Evolutionary conservation across 78 protist species (phyloP).

Genomic region (Reticulomyxa filosa): DNA sequence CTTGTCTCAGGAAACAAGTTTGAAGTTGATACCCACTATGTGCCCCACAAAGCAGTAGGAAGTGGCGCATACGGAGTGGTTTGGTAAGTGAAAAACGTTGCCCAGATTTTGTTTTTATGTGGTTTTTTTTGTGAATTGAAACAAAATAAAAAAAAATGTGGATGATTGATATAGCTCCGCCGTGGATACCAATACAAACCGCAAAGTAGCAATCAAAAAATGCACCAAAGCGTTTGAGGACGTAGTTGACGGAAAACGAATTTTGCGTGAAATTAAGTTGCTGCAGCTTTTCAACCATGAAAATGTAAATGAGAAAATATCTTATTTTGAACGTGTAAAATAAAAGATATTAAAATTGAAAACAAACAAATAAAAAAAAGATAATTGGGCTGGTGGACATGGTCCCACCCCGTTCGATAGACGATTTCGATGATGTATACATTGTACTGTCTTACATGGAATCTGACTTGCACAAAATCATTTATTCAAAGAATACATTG

Average conservation of each 20-base stretch:
- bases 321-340: too few species aligned
- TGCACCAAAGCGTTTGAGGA: conserved; percentile 61
- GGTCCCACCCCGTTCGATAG: not conserved
- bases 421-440: not conserved
- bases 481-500: conserved; percentile 41
- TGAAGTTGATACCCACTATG: not conserved
- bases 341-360: too few species aligned
- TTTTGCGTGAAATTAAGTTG: conserved; percentile 77
- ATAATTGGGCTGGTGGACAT: not conserved
- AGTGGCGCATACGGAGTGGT: conserved; percentile 10
- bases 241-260: conserved; percentile 60
- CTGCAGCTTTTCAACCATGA: conserved; percentile 41
- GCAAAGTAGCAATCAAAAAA: conserved; percentile 79
- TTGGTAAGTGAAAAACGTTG: too few species aligned
- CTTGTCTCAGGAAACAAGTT: not conserved
- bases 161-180: too few species aligned
- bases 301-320: too few species aligned
- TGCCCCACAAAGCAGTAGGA: conserved; percentile 7
- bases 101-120: too few species aligned
- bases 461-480: conserved; percentile 78
- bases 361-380: too few species aligned
- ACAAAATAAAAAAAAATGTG: too few species aligned
- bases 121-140: too few species aligned
- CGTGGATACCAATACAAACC: not conserved
- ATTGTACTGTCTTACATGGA: conserved; percentile 73